Evolutionary conservation across 2,329 filamentous ascomycete genomes (phyloP).

Genomic region (Lasiodiplodia gonubiensis): DNA sequence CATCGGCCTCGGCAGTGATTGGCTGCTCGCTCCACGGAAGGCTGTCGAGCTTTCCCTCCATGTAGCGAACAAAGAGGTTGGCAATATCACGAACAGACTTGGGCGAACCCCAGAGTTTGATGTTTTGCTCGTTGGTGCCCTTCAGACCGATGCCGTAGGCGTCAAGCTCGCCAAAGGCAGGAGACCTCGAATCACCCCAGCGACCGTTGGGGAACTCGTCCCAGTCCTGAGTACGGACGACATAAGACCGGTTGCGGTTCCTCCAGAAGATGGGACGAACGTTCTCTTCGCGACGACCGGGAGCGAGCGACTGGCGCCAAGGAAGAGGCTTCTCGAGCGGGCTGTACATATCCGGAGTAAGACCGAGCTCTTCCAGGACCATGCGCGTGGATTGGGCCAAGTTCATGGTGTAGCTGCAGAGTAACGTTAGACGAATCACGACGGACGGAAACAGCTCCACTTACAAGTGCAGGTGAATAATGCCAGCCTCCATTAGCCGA

Average conservation of each 20-base stretch:
- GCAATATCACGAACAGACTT: constrained; percentile 79
- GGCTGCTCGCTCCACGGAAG: constrained; percentile 94
- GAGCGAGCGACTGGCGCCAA: constrained; percentile 92
- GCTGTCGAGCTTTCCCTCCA: constrained; percentile 78
- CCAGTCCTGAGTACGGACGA: constrained; percentile 96
- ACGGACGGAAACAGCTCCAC: constrained; percentile 32
- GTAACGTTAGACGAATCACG: constrained; percentile 26
- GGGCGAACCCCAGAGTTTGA: constrained; percentile 91
- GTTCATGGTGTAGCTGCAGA: constrained; percentile 89
- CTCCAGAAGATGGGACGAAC: constrained; percentile 99
- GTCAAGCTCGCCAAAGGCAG: constrained; percentile 94
- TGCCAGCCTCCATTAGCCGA: constrained; percentile 79
- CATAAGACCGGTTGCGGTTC: constrained; percentile 94
- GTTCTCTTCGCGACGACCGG: constrained; percentile 89
- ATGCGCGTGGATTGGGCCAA: constrained; percentile 91
- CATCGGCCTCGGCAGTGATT: constrained; percentile 80
- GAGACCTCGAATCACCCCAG: constrained; percentile 96
- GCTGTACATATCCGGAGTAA: constrained; percentile 77
- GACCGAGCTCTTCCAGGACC: constrained; percentile 86
- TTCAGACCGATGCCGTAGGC: constrained; percentile 92
- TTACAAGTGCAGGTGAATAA: constrained; percentile 87
- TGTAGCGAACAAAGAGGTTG: constrained; percentile 81
- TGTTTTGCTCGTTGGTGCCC: constrained; percentile 93
- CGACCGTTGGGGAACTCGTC: constrained; percentile 98
- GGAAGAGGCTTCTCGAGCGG: constrained; percentile 89